Base-by-base conservation (phyloP, 2,329 filamentous ascomycete species). In the Fusarium clavum region DNA sequence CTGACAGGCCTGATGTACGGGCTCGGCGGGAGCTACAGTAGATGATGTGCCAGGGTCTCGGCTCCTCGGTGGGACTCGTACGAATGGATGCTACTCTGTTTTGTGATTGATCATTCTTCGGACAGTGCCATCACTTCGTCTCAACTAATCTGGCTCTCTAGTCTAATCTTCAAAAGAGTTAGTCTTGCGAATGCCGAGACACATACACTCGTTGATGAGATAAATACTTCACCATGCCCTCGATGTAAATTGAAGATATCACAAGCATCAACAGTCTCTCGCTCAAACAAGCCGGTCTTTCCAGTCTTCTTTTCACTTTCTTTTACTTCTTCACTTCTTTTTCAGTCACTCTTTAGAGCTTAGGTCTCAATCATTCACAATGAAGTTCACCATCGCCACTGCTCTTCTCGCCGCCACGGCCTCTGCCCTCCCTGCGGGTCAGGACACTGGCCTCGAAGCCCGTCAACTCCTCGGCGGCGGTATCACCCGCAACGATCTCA, bases 401-500 rank as follows among this genome's bases (percentile, higher is more conserved):
- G 53, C 70, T 41, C 45, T 73, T 34, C 41, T 73, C 7, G 70
- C 70, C 45, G 67, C 70, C 20, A 69, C 67, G 12, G 67, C 56
- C 29, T 64, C 60, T 27, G 60, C 70, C 24, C 47, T 72, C 32
- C 70, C 70, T 16, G 13, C 70, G 7, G 57, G 48, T 9, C 45
- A 65, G 27, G 40, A 51, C 10, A 18, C 49, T 11, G 49, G 45
- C 4, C 40, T 74, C 5, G 61, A 74, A n/a, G 65, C 54, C 18
- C 73, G 73, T 4, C 73, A 75, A 34, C 25, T 64, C 4, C 20
- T 60, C 6, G 64, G 60, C 10, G 20, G 55, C 6, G 45, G 34
- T 32, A 59, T 18, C 34, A 75, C 70, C 9, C 67, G 71, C 32
- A 74, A 75, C 34, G 78, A 80, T 32, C 74, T 80, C 20, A 69